A percentile compares a stretch with the other conserved stretches of the same genome.
These are phyloP conservation scores for Cladosporium colombiae DNA, from an alignment of 2,329 filamentous ascomycete species.

Conservation along the genomic window DNA sequence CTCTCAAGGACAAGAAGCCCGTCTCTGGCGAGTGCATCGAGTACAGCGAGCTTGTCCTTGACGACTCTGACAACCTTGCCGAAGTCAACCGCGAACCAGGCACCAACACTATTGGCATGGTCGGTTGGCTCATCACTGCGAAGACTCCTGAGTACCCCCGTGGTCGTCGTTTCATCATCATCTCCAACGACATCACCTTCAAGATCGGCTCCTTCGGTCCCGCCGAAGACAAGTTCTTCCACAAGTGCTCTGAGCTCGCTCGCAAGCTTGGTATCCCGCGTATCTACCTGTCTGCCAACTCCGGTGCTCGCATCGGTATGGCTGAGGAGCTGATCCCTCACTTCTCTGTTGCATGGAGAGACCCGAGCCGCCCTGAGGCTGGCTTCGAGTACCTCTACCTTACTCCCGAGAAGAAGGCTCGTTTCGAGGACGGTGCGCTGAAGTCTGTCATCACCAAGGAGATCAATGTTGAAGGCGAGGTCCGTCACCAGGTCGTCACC, in stretches of 20 bases:
- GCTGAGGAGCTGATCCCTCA: slow-evolving; percentile 95
- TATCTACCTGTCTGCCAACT: slow-evolving; percentile 98
- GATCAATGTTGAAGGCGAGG: slow-evolving; percentile 82
- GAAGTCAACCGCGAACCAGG: slow-evolving; percentile 95
- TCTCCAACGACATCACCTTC: slow-evolving; percentile 99
- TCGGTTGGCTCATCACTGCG: slow-evolving; percentile 94
- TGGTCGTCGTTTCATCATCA: slow-evolving; percentile 89
- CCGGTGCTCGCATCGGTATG: slow-evolving; percentile 93
- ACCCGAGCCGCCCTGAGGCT: slow-evolving; percentile 73
- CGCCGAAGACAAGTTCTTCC: slow-evolving; percentile 95
- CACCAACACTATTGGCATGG: slow-evolving; percentile 96
- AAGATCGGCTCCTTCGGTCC: slow-evolving; percentile 98
- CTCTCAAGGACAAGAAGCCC: slow-evolving; percentile 77
- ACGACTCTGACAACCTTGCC: slow-evolving; percentile 86
- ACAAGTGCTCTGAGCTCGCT: slow-evolving; percentile 97
- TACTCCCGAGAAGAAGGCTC: slow-evolving; percentile 79
- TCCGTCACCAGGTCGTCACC: slow-evolving; percentile 89
- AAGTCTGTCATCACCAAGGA: slow-evolving; percentile 85
- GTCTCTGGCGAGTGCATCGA: slow-evolving; percentile 87
- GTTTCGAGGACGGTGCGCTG: slow-evolving; percentile 75
- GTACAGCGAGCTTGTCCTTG: slow-evolving; percentile 89
- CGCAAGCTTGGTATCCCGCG: slow-evolving; percentile 92
- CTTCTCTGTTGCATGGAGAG: slow-evolving; percentile 97
- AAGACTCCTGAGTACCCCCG: slow-evolving; percentile 93
- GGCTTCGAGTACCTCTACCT: slow-evolving; percentile 98